Base-by-base conservation (phyloP, 352 stramenopile species). In the Phytophthora brassicae region DNA sequence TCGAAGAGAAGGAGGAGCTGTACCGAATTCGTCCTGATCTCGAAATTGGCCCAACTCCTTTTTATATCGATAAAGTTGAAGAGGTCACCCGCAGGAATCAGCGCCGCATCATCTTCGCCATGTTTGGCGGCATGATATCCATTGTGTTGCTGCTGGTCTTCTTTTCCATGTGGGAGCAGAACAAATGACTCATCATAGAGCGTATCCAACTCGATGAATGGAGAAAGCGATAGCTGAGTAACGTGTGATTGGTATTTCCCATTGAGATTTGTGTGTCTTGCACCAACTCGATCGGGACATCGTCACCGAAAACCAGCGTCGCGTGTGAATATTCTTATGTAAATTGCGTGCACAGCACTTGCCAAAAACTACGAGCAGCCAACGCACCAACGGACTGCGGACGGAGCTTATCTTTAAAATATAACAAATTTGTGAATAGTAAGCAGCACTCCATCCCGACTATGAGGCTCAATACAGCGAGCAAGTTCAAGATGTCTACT, bases 21-120 rank as follows among this genome's bases (percentile, higher is more conserved):
- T 95, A 95, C 63, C 84, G 79, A 65, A 46, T 90, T 48, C 86
- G 86, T 6, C 86, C 86, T 19, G 86, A 95, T 51, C 75, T 95
- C 19, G 84, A 92, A 58, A 92, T 95, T 35, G 75, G 72, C 0
- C 77, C 77, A 26, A 63, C 35, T 35, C 75, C 81, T 6, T 90
- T 72, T 61, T 88, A 74, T 72, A 74, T 82, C 49, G 75, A 89
- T 51, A 74, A 88, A 17, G 54, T 89, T 58, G 60, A 73, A 28
- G 70, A 82, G 53, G 49, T 87, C 26, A 73, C 87, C 26, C 66
- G 71, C 36, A 73, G 71, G 44, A 90, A 89, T 56, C 79, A 86
- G 60, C 73, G 77, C 9, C 81, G 81, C 22, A 72, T 90, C 42
- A 66, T 90, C 20, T 91, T 89, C 61, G 74, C 81, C 41, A 86